Evolutionary conservation across 169 alveolate genomes (phyloP), one percentile per base, ranked within the genome.

Genomic region (Plasmodium cynomolgi): DNA sequence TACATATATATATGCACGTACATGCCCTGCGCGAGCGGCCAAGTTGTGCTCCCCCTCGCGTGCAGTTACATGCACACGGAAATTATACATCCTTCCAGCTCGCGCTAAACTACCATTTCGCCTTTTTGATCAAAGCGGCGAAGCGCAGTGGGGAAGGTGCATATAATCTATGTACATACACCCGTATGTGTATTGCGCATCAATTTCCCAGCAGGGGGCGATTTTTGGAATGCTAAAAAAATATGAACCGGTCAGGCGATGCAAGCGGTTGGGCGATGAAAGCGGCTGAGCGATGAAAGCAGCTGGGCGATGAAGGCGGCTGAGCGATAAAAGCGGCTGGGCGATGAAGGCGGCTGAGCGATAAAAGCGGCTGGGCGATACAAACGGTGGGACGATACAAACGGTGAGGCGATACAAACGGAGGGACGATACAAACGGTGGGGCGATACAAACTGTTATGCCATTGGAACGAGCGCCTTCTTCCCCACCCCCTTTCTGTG

Each of bases 31-130:
- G 34, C 2, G 15, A 62, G 33, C 75, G 11, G 75, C 75, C 75
- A 7, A 62, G 17, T 26, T 62, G 75, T 20, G 75, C 75, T 26
- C 75, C 37, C 37, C 75, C 75, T 41, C 31, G 83, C n/a, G 62
- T 31, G 50, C 50, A 83, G 54, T 62, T 41, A 84, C 83, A 68
- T 84, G 92, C 92, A 84, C 92, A 84, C 83, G 75, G 47, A 41
- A n/a, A 84, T 37, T 23, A 41, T 68, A 34, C 75, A 39, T 37
- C 84, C 13, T 31, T 56, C 15, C 62, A 39, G 29, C 23, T 34
- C 74, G 39, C 34, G 71, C 56, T 44, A 80, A 44, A 80, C 17
- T 56, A 29, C 17, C 39, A 13, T 17, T 44, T 44, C 50, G 72
- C 68, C 29, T 20, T 80, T 80, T 80, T 39, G 58, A 44, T 39